Percentiles rank a stretch among this genome's conserved stretches.
phyloP scores from a whole-genome alignment of 2,329 filamentous ascomycete species.

The Trichoderma endophyticum region DNA sequence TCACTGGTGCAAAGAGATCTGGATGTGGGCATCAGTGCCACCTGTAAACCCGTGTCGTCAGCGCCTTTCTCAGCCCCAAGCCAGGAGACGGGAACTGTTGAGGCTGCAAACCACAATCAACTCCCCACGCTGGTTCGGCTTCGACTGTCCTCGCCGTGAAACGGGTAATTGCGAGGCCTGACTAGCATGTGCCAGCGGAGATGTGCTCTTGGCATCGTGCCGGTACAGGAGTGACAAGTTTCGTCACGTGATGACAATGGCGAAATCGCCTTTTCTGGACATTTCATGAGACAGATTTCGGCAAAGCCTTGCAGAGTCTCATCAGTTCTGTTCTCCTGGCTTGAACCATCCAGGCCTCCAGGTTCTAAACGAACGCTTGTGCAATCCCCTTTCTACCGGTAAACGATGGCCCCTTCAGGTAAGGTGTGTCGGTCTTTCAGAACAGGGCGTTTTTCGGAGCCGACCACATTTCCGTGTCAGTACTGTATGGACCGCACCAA shows the following conservation, averaged over 20 bases:
- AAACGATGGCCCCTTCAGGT: neutral
- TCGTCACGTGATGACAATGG: neutral
- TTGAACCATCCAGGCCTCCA: neutral
- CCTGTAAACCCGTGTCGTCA: neutral
- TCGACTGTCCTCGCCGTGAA: neutral
- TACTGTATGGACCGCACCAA: neutral
- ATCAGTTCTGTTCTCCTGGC: neutral
- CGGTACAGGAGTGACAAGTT: neutral
- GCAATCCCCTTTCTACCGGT: neutral
- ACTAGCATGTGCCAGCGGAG: neutral
- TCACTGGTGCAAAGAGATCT: neutral
- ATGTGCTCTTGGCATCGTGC: neutral
- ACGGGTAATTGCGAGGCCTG: neutral
- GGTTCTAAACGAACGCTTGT: neutral
- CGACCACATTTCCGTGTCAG: neutral
- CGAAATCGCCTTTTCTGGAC: neutral
- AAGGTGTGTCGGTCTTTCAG: neutral
- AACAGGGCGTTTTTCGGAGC: neutral
- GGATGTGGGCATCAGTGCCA: neutral
- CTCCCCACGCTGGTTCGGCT: neutral
- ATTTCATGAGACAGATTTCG: neutral
- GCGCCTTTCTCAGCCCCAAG: neutral
- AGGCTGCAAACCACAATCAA: neutral
- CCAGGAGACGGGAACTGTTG: neutral
- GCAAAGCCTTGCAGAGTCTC: neutral